These are phyloP conservation scores for Anthracocystis walkeri DNA, from an alignment of 1,284 basidiomycete species.

Conservation along the genomic window DNA sequence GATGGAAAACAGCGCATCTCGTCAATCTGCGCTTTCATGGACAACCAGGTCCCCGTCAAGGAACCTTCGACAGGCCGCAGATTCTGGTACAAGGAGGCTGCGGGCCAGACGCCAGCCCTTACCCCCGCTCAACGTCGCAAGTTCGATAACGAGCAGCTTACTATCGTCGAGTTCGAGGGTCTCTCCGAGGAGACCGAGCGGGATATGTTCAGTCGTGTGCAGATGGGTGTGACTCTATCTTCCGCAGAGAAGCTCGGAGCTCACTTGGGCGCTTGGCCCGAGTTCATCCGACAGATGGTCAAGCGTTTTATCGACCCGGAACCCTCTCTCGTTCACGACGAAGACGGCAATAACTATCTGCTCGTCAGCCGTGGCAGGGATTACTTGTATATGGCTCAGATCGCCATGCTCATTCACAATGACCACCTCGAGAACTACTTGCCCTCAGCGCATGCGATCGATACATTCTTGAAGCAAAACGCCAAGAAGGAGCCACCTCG, in stretches of 20 bases:
- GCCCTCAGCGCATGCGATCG: conserved; percentile 30
- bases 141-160: conserved; percentile 55
- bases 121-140: conserved; percentile 37
- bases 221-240: conserved; percentile 59
- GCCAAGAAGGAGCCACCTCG: conserved; percentile 15
- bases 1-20: conserved; percentile 60
- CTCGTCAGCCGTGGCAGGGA: conserved; percentile 44
- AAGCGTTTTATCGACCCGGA: conserved; percentile 49
- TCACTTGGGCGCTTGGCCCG: conserved; percentile 46
- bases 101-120: conserved; percentile 31
- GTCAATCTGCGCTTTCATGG: conserved; percentile 48
- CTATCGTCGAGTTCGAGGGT: conserved; percentile 45
- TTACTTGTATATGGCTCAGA: conserved; percentile 50
- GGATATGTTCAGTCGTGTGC: conserved; percentile 58
- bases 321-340: conserved; percentile 38
- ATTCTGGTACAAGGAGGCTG: conserved; percentile 48
- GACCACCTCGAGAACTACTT: conserved; percentile 9
- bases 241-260: conserved; percentile 58
- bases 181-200: conserved; percentile 49
- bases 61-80: conserved; percentile 32
- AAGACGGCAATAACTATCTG: conserved; percentile 28
- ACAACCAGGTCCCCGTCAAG: conserved; percentile 46
- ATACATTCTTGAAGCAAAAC: conserved; percentile 37
- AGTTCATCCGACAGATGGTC: conserved; percentile 52
- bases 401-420: conserved; percentile 43